Percentiles rank a stretch among this genome's conserved stretches.
phyloP scores from a whole-genome alignment of 164 flowering plant species.

The Dillenia suffruticosa region DNA sequence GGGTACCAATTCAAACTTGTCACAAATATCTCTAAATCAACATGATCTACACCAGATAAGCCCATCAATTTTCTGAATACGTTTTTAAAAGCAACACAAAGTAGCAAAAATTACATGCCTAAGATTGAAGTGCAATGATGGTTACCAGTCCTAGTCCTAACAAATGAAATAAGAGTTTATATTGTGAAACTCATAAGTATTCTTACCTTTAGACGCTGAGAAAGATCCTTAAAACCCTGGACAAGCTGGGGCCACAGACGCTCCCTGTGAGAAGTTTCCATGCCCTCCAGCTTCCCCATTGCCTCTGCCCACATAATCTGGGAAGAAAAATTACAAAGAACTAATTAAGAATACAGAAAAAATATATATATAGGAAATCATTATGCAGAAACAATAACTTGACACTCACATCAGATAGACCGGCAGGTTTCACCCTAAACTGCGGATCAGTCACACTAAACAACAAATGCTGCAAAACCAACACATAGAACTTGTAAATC shows the following conservation, averaged over 20 bases:
- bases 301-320: constrained; percentile 99
- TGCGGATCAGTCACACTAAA: constrained; percentile 93
- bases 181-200: no score
- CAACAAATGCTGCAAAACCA: constrained; percentile 72
- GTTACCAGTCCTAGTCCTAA: neutral
- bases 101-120: no score
- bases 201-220: constrained; percentile 79
- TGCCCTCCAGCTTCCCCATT: constrained; percentile 90
- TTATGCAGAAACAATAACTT: neutral
- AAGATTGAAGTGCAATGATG: no score
- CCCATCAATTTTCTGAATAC: no score
- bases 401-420: constrained; percentile 90
- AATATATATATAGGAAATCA: neutral
- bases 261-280: constrained; percentile 82
- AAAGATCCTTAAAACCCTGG: constrained; percentile 94
- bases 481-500: constrained; percentile 5
- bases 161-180: neutral
- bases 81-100: no score
- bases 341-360: neutral
- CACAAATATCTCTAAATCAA: no score
- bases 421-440: constrained; percentile 73
- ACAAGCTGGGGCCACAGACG: constrained; percentile 97
- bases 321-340: constrained; percentile 31
- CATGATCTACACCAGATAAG: no score
- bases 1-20: no score